phyloP scores from a whole-genome alignment of 2,329 filamentous ascomycete species.

The Dactylellina cionopaga region DNA sequence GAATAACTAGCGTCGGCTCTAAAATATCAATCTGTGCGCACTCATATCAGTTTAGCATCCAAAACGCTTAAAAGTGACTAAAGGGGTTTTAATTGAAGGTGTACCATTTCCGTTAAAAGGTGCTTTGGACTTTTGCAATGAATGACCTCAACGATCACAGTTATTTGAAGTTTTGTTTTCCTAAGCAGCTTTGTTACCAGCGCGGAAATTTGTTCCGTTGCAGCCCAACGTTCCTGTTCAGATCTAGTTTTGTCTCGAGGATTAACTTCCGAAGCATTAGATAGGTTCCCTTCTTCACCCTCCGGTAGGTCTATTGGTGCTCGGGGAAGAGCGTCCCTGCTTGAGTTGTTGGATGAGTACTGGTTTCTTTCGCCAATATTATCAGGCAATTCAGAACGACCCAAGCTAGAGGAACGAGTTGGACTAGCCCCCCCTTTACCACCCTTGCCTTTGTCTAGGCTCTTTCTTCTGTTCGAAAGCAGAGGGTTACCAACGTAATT shows the following conservation, averaged over 20 bases:
- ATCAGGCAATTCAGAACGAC: conserved; percentile 34
- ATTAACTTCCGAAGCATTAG: background rate
- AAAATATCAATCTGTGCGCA: conserved; percentile 77
- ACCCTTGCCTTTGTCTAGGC: conserved; percentile 23
- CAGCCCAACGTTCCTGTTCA: conserved; percentile 81
- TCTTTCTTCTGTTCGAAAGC: conserved; percentile 52
- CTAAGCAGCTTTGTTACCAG: conserved; percentile 84
- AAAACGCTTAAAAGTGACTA: conserved; percentile 1
- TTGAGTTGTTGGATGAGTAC: conserved; percentile 29
- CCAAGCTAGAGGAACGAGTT: conserved; percentile 21
- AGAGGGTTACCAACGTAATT: conserved; percentile 72
- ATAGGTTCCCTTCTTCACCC: conserved; percentile 44
- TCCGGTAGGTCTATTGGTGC: conserved; percentile 33
- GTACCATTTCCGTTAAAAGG: conserved; percentile 84
- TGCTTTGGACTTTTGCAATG: conserved; percentile 98
- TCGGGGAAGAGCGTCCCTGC: conserved; percentile 24
- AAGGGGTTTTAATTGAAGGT: background rate
- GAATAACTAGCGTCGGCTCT: conserved; percentile 88
- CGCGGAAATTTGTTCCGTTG: conserved; percentile 84
- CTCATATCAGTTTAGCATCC: too few species aligned
- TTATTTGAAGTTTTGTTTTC: conserved; percentile 90
- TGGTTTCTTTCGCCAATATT: conserved; percentile 8
- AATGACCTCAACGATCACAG: conserved; percentile 93
- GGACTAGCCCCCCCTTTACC: conserved; percentile 25
- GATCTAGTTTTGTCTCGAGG: conserved; percentile 62